Conservation (phyloP, 352 stramenopile genomes). For the Achlya hypogyna region DNA sequence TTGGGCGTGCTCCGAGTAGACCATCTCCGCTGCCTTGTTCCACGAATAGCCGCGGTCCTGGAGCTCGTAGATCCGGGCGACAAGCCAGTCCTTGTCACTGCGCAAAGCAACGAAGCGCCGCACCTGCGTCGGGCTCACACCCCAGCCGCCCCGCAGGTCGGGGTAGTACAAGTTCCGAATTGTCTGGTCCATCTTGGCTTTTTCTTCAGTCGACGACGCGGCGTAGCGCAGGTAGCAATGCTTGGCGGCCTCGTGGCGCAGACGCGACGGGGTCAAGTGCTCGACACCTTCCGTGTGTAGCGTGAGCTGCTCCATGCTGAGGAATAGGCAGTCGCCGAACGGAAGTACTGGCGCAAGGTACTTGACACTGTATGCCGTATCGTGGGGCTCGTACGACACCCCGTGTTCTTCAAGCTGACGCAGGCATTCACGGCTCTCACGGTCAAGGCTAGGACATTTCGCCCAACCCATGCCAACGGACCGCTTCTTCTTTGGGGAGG, state of each 20-base stretch:
- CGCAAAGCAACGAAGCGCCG: slow-evolving; percentile 60
- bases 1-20: slow-evolving; percentile 65
- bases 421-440: slow-evolving; percentile 58
- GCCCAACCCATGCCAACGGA: slow-evolving; percentile 83
- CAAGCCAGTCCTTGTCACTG: slow-evolving; percentile 59
- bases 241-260: slow-evolving; percentile 64
- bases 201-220: slow-evolving; percentile 41
- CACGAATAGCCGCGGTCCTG: slow-evolving; percentile 73
- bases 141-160: slow-evolving; percentile 70
- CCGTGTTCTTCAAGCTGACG: slow-evolving; percentile 74
- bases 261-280: slow-evolving; percentile 49
- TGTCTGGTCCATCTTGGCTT: slow-evolving; percentile 69
- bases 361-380: slow-evolving; percentile 83
- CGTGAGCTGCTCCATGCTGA: slow-evolving; percentile 81
- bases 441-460: slow-evolving; percentile 63
- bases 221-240: slow-evolving; percentile 70
- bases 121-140: slow-evolving; percentile 74
- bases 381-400: slow-evolving; percentile 76
- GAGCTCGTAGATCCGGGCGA: slow-evolving; percentile 67
- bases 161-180: slow-evolving; percentile 84
- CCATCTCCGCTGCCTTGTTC: slow-evolving; percentile 59
- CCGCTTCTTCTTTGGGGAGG: slow-evolving; percentile 43
- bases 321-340: slow-evolving; percentile 79
- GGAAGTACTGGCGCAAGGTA: slow-evolving; percentile 72
- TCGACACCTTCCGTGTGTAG: slow-evolving; percentile 81